Evolutionary conservation across 2,329 filamentous ascomycete species (phyloP).

Genomic region (Colletotrichum lupini): DNA sequence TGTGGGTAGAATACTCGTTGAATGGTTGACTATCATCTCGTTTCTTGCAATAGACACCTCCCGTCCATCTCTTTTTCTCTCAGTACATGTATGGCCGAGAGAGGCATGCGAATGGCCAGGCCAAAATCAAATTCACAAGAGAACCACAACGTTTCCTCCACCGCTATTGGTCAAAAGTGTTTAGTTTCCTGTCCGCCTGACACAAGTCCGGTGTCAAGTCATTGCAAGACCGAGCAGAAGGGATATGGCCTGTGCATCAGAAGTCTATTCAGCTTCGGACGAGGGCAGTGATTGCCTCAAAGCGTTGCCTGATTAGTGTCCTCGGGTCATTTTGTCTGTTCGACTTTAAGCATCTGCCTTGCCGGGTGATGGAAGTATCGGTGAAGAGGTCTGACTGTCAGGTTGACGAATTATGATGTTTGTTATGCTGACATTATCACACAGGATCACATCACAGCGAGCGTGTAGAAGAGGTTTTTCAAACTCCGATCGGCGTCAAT

Average conservation of each 20-base stretch:
- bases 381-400: too few species aligned
- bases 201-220: conserved; percentile 24
- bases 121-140: conserved; percentile 6
- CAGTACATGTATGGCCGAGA: not conserved
- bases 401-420: too few species aligned
- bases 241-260: conserved; percentile 4
- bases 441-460: not conserved
- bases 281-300: not conserved
- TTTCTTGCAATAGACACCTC: not conserved
- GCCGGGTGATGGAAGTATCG: not conserved
- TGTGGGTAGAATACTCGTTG: not conserved
- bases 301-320: not conserved
- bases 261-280: conserved; percentile 5
- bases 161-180: not conserved
- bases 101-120: conserved; percentile 4
- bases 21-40: not conserved
- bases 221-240: not conserved
- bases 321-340: not conserved
- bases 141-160: conserved; percentile 11
- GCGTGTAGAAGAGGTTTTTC: not conserved
- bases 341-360: too few species aligned
- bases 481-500: conserved; percentile 33
- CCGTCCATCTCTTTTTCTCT: not conserved
- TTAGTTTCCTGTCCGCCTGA: conserved; percentile 18
- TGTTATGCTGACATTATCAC: too few species aligned